Evolutionary conservation across 148 eudicot species (phyloP).

Genomic region (Rhododendron vialii): DNA sequence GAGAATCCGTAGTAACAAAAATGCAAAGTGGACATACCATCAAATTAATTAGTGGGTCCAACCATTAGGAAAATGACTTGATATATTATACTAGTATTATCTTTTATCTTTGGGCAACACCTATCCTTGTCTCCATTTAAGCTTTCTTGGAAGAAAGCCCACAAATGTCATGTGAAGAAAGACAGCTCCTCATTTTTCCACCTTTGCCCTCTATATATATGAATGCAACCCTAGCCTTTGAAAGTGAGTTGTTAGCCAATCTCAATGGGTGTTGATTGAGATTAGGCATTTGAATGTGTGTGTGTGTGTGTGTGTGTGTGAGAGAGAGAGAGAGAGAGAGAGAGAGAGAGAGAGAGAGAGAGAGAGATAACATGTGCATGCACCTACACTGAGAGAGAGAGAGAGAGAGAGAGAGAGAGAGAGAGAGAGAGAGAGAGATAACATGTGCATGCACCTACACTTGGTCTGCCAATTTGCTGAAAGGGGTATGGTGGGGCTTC

Average conservation of each 20-base stretch:
- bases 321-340: not conserved
- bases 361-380: not conserved
- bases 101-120: not conserved
- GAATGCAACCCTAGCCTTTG: not conserved
- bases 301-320: too few species aligned
- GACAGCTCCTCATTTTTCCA: not conserved
- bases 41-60: not conserved
- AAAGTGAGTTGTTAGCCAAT: constrained; percentile 9
- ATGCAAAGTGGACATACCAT: not conserved
- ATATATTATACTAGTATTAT: not conserved
- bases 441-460: not conserved
- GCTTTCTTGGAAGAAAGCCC: constrained; percentile 3
- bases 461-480: not conserved
- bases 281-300: too few species aligned
- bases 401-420: not conserved
- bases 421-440: not conserved
- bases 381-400: not conserved
- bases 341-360: not conserved
- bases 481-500: not conserved
- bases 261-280: not conserved
- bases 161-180: not conserved
- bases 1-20: not conserved
- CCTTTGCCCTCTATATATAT: not conserved
- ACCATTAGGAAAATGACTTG: not conserved
- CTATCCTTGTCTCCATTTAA: not conserved